Conservation (phyloP, 257 asterid genomes). For the Anisodus acutangulus region DNA sequence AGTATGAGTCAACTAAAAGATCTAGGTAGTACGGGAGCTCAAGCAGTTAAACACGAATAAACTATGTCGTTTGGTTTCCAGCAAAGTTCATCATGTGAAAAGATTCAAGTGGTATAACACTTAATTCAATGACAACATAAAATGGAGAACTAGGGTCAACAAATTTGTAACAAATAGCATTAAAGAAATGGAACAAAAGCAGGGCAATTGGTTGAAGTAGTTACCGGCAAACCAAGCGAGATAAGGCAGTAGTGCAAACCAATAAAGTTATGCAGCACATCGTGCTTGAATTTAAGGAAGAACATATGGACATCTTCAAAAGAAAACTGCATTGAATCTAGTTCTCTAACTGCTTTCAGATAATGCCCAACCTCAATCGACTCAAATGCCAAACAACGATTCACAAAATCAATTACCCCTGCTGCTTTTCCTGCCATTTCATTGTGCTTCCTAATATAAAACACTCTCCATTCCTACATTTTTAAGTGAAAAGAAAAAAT, state of each 20-base stretch:
- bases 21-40: not conserved
- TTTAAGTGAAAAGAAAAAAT: not conserved
- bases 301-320: slow-evolving; percentile 69
- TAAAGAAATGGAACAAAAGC: not conserved
- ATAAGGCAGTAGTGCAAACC: slow-evolving; percentile 82
- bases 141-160: not conserved
- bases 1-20: slow-evolving; percentile 1
- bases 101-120: slow-evolving; percentile 9
- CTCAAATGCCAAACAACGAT: slow-evolving; percentile 60
- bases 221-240: slow-evolving; percentile 67
- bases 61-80: not conserved
- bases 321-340: slow-evolving; percentile 58
- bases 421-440: slow-evolving; percentile 68
- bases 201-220: slow-evolving; percentile 13
- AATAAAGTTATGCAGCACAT: slow-evolving; percentile 72
- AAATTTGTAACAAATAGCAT: not conserved
- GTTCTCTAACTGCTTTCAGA: slow-evolving; percentile 60
- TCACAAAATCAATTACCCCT: slow-evolving; percentile 45
- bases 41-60: slow-evolving; percentile 23
- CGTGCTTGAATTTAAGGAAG: slow-evolving; percentile 63
- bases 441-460: slow-evolving; percentile 62
- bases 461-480: slow-evolving; percentile 70
- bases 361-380: slow-evolving; percentile 78
- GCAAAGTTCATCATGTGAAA: not conserved
- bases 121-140: not conserved